phyloP scores from a whole-genome alignment of 148 eudicot species.

The Selenicereus undatus region DNA sequence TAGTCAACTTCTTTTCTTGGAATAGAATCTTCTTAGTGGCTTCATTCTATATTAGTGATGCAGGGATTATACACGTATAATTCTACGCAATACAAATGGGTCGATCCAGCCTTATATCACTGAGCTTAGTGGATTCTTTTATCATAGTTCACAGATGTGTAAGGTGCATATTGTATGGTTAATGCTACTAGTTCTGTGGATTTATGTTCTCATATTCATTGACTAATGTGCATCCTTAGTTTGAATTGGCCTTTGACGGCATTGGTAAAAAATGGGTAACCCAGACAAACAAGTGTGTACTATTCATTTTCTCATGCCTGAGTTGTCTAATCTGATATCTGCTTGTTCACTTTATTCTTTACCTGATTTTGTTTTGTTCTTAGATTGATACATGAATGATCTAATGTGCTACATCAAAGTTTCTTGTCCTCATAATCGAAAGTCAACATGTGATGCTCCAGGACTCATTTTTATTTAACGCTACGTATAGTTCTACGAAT shows the following conservation, averaged over 20 bases:
- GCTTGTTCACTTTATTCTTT: not conserved
- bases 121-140: too few species aligned
- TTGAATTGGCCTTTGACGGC: not conserved
- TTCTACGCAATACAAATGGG: too few species aligned
- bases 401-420: not conserved
- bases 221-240: too few species aligned
- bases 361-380: not conserved
- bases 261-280: not conserved
- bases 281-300: not conserved
- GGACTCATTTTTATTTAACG: too few species aligned
- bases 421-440: not conserved
- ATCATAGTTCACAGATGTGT: too few species aligned
- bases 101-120: too few species aligned
- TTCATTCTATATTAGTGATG: not conserved
- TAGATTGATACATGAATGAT: not conserved
- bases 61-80: too few species aligned
- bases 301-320: not conserved
- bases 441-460: not conserved
- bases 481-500: not conserved
- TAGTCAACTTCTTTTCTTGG: conserved; percentile 8
- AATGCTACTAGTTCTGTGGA: too few species aligned
- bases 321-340: conserved; percentile 3
- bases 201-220: too few species aligned
- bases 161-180: too few species aligned
- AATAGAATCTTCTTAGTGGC: not conserved